These are phyloP conservation scores for Aspergillus sp. DNA, from an alignment of 2,329 filamentous ascomycete species.

Conservation along the genomic window DNA sequence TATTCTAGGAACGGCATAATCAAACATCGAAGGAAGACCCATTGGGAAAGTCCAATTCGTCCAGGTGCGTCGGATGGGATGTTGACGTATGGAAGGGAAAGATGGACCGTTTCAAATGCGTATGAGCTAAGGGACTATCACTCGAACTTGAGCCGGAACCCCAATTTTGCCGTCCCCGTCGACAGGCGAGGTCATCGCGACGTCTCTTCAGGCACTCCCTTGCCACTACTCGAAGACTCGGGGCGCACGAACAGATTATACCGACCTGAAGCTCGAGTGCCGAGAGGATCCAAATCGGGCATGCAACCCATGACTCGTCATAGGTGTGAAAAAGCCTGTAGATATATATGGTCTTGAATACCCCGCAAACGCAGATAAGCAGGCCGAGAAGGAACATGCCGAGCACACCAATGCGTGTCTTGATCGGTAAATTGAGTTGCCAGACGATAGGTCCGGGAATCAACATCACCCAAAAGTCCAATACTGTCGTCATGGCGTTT, in stretches of 20 bases:
- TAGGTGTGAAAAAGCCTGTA: not conserved
- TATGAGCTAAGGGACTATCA: too few species aligned
- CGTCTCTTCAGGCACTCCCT: too few species aligned
- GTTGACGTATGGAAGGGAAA: too few species aligned
- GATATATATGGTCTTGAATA: not conserved
- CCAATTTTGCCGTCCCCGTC: too few species aligned
- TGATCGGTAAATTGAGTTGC: not conserved
- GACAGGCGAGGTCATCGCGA: too few species aligned
- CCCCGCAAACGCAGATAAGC: not conserved
- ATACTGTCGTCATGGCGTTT: not conserved
- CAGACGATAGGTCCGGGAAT: not conserved
- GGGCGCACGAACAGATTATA: not conserved
- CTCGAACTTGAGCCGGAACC: too few species aligned
- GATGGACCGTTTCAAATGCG: too few species aligned
- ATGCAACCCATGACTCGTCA: not conserved
- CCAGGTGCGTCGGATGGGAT: too few species aligned
- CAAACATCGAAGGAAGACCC: too few species aligned
- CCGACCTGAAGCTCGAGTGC: not conserved
- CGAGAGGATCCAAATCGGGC: not conserved
- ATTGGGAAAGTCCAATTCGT: too few species aligned
- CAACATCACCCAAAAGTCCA: not conserved
- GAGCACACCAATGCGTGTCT: not conserved
- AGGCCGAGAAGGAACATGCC: not conserved
- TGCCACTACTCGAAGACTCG: too few species aligned
- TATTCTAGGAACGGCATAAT: too few species aligned